Evolutionary conservation across 345 rosid genomes (phyloP), one percentile per base, ranked within the genome.

Genomic region (Pistacia atlantica): DNA sequence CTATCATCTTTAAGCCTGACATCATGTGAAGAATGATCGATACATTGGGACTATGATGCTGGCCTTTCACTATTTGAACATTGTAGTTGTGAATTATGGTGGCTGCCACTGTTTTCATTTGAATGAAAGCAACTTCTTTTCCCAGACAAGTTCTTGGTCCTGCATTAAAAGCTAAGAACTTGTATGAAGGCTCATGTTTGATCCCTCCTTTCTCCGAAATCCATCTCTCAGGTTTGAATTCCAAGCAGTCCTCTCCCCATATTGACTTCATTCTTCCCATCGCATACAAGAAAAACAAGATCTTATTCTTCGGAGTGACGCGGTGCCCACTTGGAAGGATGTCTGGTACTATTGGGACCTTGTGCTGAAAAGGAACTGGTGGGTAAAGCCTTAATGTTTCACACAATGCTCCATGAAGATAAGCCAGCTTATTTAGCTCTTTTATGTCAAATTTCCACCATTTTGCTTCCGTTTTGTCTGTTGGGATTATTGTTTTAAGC

Each of bases 141-240:
- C 94, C 94, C 0, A 90, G 6, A 71, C 92, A 90, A 72, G 88
- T 86, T 74, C 90, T 87, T 3, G 94, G 94, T 61, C 92, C 92
- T 0, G 72, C 20, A 3, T 18, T 4, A 6, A 91, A 91, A 2
- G 91, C 80, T 1, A 84, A 56, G 73, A 91, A 91, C 85, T 90
- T 88, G 77, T 83, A 85, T 0, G 92, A 86, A 1, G 73, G 61
- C 66, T 80, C 78, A 59, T 66, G 80, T 17, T 51, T 48, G 5
- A 71, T 71, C 28, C 56, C 79, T 67, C 85, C 90, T 13, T 33
- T 61, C 45, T 75, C 75, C 51, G 58, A 75, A 55, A 87, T 74
- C 84, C 87, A 83, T 52, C 85, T 81, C 45, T 87, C 86, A 0
- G 85, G 90, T 70, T 77, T 87, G 70, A 85, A 87, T 20, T 84